Evolutionary conservation across 805 yeast species (phyloP), one percentile per base, ranked within the genome.

Genomic region (Wickerhamomyces hampshirensis): DNA sequence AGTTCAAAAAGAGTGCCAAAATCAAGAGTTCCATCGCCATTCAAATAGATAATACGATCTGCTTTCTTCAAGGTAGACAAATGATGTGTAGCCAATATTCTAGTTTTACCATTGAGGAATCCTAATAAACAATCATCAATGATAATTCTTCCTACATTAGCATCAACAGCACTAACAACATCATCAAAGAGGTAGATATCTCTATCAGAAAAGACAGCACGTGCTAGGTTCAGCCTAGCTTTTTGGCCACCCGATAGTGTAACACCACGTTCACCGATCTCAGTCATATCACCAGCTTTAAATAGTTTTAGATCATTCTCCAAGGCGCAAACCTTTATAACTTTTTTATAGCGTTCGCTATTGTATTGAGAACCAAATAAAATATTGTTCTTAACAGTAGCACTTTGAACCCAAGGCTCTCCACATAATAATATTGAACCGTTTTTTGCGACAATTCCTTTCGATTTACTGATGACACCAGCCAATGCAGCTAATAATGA

Each of bases 221-320:
- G 67, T 6, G 89, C 89, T 40, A 82, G 60, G 46, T 74, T 69
- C 35, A 82, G 66, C 50, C 91, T 67, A 0, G 88, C 87, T 61
- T 83, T 82, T 51, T 82, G 91, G 28, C 91, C 91, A 33, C 91
- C 91, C 14, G 86, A 78, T 18, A 82, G 60, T 0, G 87, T 80
- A 40, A 82, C 75, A 46, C 91, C 91, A 52, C 81, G 66, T 54
- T 82, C 89, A 36, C 91, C 91, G 42, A 82, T 79, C 52, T 79
- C 80, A 1, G 88, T 80, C 26, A 59, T 44, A 47, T 83, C 88
- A 19, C 87, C 87, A 34, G 75, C 84, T 11, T 82, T 75, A 31
- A 82, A 60, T 36, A 71, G 68, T 4, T 69, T 69, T 42, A 82
- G 62, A 55, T 82, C 91, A 36, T 67, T 71, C 7, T 54, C 60